phyloP scores from a whole-genome alignment of 805 yeast genomes.

The Candida ficus region DNA sequence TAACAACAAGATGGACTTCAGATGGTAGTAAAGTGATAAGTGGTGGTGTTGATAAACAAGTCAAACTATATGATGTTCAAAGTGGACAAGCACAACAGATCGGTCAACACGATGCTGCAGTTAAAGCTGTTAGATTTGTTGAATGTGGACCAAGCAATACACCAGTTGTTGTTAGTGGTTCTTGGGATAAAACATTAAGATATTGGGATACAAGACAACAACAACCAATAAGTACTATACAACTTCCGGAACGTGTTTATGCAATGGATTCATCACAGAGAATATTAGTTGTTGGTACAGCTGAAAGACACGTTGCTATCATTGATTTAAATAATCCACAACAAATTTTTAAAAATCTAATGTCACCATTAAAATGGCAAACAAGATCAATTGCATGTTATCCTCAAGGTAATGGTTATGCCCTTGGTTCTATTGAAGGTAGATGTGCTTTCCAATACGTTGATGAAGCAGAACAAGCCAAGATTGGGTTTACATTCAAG shows the following conservation, averaged over 20 bases:
- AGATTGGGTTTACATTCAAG: constrained; percentile 80
- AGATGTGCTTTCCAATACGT: constrained; percentile 92
- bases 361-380: constrained; percentile 85
- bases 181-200: constrained; percentile 93
- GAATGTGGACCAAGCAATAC: constrained; percentile 82
- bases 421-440: constrained; percentile 91
- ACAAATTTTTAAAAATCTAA: constrained; percentile 63
- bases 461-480: constrained; percentile 71
- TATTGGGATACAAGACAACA: constrained; percentile 94
- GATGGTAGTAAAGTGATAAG: constrained; percentile 87
- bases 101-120: constrained; percentile 83
- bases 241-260: constrained; percentile 87
- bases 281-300: constrained; percentile 88
- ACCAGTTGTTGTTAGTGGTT: constrained; percentile 78
- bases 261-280: constrained; percentile 81
- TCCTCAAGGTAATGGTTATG: constrained; percentile 90
- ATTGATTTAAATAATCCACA: constrained; percentile 82
- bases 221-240: constrained; percentile 74
- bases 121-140: constrained; percentile 67
- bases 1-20: constrained; percentile 72
- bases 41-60: constrained; percentile 90
- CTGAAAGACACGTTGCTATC: constrained; percentile 76
- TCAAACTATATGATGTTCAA: constrained; percentile 74
- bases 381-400: constrained; percentile 79
- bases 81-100: constrained; percentile 79